Conservation (phyloP, 2,329 filamentous ascomycete species). For the Rasamsonia emersonii region DNA sequence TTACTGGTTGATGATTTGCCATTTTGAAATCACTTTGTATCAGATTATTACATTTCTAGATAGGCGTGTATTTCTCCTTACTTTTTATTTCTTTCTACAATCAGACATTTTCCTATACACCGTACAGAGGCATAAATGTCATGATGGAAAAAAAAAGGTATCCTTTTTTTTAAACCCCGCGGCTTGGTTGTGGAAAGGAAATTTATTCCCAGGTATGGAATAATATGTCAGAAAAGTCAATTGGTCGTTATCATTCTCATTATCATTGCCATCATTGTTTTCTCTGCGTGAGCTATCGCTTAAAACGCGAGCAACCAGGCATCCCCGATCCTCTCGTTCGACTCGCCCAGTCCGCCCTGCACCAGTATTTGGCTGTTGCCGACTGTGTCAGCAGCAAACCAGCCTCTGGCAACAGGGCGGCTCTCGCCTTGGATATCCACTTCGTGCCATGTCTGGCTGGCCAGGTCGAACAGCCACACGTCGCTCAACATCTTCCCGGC, state of each 20-base stretch:
- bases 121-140: too few relatives aligned
- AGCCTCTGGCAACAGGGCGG: constrained; percentile 38
- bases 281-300: too few relatives aligned
- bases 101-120: constrained; percentile 1
- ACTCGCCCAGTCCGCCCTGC: constrained; percentile 44
- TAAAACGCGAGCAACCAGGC: too few relatives aligned
- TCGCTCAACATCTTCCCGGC: constrained; percentile 50
- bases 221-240: background rate
- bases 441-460: constrained; percentile 23
- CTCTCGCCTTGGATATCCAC: constrained; percentile 17
- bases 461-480: constrained; percentile 41
- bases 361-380: constrained; percentile 31
- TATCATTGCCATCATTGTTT: too few relatives aligned
- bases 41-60: background rate
- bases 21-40: too few relatives aligned
- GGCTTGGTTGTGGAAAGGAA: background rate
- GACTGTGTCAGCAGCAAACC: constrained; percentile 46
- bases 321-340: constrained; percentile 45
- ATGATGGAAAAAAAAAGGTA: constrained; percentile 3
- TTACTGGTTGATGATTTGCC: background rate
- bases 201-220: background rate
- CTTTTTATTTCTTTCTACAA: background rate
- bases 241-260: too few relatives aligned
- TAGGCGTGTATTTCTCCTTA: too few relatives aligned
- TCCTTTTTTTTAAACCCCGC: constrained; percentile 1